Evolutionary conservation across 2,329 filamentous ascomycete species (phyloP).

Genomic region (Colletotrichum limetticola): DNA sequence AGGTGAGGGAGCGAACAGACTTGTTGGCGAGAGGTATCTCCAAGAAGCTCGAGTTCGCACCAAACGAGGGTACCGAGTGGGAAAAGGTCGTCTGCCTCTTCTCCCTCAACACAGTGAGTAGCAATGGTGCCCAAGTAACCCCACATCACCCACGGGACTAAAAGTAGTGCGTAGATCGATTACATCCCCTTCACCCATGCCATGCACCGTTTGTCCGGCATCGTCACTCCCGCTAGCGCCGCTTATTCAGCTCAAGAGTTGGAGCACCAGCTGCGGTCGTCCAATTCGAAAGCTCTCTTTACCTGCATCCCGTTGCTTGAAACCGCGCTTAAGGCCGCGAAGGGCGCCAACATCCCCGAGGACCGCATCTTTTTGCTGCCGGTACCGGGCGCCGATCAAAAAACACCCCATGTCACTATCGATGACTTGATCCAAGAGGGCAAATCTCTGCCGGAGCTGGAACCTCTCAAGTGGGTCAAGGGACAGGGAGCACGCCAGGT

Average conservation of each 20-base stretch:
- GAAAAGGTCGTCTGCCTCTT: conserved; percentile 83
- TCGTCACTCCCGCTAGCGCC: conserved; percentile 80
- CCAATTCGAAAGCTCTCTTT: conserved; percentile 75
- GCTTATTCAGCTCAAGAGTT: conserved; percentile 77
- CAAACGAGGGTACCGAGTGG: conserved; percentile 79
- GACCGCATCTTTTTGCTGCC: conserved; percentile 76
- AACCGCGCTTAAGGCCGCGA: conserved; percentile 70
- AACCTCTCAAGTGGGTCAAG: conserved; percentile 67
- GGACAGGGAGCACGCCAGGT: conserved; percentile 75
- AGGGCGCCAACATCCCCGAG: conserved; percentile 68
- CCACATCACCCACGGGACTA: not conserved
- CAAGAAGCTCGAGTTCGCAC: conserved; percentile 76
- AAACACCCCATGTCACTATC: conserved; percentile 69
- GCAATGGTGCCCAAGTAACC: not conserved
- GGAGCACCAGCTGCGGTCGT: conserved; percentile 77
- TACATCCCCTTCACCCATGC: conserved; percentile 79
- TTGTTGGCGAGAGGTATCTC: conserved; percentile 74
- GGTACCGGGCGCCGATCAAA: conserved; percentile 66
- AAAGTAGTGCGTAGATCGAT: conserved; percentile 69
- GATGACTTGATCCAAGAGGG: conserved; percentile 75
- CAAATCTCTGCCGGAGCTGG: conserved; percentile 60
- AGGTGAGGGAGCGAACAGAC: conserved; percentile 75
- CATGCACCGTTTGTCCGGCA: conserved; percentile 78
- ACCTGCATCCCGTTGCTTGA: conserved; percentile 74
- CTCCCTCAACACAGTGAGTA: conserved; percentile 79